These are phyloP conservation scores for Parasitella parasitica DNA, from an alignment of 371 early-diverging fungal species.

Conservation along the genomic window DNA sequence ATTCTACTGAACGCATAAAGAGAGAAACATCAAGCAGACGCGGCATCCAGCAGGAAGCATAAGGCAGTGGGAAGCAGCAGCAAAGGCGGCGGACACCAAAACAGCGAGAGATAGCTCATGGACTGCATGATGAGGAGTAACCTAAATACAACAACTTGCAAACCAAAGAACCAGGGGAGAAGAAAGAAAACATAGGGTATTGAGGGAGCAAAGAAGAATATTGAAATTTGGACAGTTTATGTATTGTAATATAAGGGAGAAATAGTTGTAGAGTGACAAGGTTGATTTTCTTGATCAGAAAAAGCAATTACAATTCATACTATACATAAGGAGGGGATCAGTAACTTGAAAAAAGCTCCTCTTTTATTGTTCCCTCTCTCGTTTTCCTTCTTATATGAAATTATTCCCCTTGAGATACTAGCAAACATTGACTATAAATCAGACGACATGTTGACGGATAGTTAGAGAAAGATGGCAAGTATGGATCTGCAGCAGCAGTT, in stretches of 20 bases:
- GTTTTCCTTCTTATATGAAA: not conserved
- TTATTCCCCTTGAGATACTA: not conserved
- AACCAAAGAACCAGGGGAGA: not conserved
- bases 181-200: not conserved
- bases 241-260: not conserved
- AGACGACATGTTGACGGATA: no score
- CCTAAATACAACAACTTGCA: not conserved
- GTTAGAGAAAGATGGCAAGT: no score
- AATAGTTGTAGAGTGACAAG: not conserved
- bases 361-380: not conserved
- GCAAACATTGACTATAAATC: not conserved
- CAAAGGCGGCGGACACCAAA: not conserved
- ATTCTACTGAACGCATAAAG: not conserved
- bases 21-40: no score
- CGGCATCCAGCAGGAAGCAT: no score
- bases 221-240: conserved; percentile 1
- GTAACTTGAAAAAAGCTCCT: not conserved
- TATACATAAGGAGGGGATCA: not conserved
- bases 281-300: not conserved
- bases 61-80: not conserved
- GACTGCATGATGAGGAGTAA: not conserved
- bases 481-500: no score
- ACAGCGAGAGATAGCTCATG: not conserved
- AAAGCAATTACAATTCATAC: not conserved
- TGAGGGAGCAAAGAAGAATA: not conserved